phyloP scores from a whole-genome alignment of 2,329 filamentous ascomycete genomes.

The Ophiostoma sp. region DNA sequence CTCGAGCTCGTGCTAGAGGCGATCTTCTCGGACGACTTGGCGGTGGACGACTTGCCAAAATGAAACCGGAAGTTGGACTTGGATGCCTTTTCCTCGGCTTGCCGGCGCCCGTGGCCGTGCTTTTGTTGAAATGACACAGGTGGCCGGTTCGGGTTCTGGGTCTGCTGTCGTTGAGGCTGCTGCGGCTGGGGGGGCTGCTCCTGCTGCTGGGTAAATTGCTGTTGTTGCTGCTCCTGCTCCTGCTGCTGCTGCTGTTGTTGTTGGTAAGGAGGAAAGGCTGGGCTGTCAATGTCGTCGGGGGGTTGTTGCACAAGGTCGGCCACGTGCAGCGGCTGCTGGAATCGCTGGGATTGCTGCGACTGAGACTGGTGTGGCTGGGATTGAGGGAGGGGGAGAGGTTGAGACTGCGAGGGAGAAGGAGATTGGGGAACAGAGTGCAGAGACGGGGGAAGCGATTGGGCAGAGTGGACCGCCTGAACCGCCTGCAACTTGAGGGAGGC shows the following conservation, averaged over 20 bases:
- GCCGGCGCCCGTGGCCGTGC: conserved; percentile 27
- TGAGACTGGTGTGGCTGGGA: conserved; percentile 15
- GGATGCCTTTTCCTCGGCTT: conserved; percentile 40
- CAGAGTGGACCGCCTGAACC: conserved; percentile 10
- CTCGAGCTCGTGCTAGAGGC: conserved; percentile 1
- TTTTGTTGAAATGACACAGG: conserved; percentile 27
- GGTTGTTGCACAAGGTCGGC: conserved; percentile 33
- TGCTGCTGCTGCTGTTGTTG: conserved; percentile 27
- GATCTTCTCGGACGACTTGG: conserved; percentile 37
- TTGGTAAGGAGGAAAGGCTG: conserved; percentile 29
- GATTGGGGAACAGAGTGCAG: conserved; percentile 29
- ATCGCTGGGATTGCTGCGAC: conserved; percentile 17
- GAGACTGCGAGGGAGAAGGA: conserved; percentile 42
- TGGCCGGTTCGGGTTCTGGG: conserved; percentile 20
- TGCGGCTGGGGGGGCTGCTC: conserved; percentile 27
- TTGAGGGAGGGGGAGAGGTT: conserved; percentile 24
- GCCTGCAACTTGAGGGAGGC: conserved; percentile 28
- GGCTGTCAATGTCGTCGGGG: conserved; percentile 29
- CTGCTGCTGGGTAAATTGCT: conserved; percentile 26
- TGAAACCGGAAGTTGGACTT: conserved; percentile 48
- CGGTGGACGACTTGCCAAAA: conserved; percentile 41
- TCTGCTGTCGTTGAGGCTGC: conserved; percentile 24
- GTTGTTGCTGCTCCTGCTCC: conserved; percentile 19
- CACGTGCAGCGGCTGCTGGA: conserved; percentile 31
- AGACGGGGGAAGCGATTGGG: conserved; percentile 1